These are phyloP conservation scores for Puccinellia tenuiflora DNA, from an alignment of 176 grass and related monocot genomes.

Conservation along the genomic window DNA sequence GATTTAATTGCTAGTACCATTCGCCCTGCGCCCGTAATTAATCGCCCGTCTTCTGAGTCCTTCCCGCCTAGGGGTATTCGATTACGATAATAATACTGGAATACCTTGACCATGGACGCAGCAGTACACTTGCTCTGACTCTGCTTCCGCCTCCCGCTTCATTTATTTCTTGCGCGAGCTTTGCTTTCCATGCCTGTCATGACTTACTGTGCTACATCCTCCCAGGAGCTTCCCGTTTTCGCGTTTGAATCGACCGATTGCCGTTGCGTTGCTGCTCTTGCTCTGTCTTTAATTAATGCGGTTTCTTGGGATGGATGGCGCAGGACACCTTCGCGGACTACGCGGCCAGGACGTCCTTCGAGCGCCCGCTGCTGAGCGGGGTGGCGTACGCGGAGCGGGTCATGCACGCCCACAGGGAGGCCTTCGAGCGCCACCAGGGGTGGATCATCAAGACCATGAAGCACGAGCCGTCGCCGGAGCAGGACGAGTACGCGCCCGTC, in stretches of 20 bases:
- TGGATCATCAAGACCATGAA: slow-evolving; percentile 98
- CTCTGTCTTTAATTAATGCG: slow-evolving; percentile 11
- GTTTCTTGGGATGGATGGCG: not conserved
- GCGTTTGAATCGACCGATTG: not conserved
- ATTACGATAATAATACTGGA: not conserved
- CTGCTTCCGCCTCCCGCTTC: not conserved
- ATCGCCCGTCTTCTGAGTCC: not conserved
- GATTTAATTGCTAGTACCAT: not conserved
- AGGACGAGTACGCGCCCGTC: slow-evolving; percentile 92
- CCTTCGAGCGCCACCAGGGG: slow-evolving; percentile 76
- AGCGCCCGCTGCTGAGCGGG: slow-evolving; percentile 79
- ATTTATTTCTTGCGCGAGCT: not conserved
- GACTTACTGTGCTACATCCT: not conserved
- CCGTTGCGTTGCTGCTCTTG: not conserved
- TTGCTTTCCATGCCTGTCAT: not conserved
- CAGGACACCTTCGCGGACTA: slow-evolving; percentile 89
- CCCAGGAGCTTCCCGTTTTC: not conserved
- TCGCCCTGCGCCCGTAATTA: slow-evolving; percentile 14
- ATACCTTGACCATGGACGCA: not conserved
- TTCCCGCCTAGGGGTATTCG: not conserved
- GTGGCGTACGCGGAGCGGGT: slow-evolving; percentile 91
- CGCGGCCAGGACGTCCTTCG: slow-evolving; percentile 76
- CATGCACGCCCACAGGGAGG: slow-evolving; percentile 57
- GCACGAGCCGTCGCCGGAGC: slow-evolving; percentile 67
- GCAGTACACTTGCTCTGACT: slow-evolving; percentile 19